Conservation (phyloP, 129 eudicot genomes). For the Flaveria ramosissima region DNA sequence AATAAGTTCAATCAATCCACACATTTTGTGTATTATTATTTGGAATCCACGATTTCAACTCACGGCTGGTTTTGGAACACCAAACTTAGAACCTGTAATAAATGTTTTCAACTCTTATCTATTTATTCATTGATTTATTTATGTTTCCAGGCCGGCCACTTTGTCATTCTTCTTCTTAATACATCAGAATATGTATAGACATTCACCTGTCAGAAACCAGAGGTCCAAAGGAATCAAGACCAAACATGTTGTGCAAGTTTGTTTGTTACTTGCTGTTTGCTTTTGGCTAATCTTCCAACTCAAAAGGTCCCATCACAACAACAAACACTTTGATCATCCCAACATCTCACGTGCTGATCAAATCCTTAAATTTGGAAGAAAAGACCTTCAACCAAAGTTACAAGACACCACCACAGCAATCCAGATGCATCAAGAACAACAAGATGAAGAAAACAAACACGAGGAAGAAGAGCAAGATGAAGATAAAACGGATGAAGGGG, state of each 20-base stretch:
- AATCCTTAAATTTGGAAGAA: constrained; percentile 58
- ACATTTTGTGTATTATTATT: too few species aligned
- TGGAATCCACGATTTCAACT: too few species aligned
- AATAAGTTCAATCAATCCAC: too few species aligned
- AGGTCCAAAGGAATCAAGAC: constrained; percentile 67
- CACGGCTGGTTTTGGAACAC: too few species aligned
- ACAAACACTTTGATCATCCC: constrained; percentile 56
- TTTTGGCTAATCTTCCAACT: constrained; percentile 89
- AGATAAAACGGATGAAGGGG: constrained; percentile 43
- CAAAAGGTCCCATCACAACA: constrained; percentile 77
- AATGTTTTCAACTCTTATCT: not conserved
- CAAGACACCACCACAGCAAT: constrained; percentile 35
- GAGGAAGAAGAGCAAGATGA: constrained; percentile 48
- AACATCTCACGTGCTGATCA: constrained; percentile 30
- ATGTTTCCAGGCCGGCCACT: constrained; percentile 11
- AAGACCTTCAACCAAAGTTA: constrained; percentile 56
- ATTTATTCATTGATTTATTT: not conserved
- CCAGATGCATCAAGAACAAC: constrained; percentile 48
- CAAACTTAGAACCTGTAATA: too few species aligned
- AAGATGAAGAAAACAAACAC: constrained; percentile 34
- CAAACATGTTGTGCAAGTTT: constrained; percentile 66
- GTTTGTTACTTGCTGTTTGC: constrained; percentile 72
- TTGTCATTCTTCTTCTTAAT: not conserved
- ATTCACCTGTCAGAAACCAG: constrained; percentile 62
- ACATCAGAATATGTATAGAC: constrained; percentile 55